Evolutionary conservation across 202 grass and related monocot genomes (phyloP), one percentile per base, ranked within the genome.

Genomic region (Schoenoplectus tabernaemontani): DNA sequence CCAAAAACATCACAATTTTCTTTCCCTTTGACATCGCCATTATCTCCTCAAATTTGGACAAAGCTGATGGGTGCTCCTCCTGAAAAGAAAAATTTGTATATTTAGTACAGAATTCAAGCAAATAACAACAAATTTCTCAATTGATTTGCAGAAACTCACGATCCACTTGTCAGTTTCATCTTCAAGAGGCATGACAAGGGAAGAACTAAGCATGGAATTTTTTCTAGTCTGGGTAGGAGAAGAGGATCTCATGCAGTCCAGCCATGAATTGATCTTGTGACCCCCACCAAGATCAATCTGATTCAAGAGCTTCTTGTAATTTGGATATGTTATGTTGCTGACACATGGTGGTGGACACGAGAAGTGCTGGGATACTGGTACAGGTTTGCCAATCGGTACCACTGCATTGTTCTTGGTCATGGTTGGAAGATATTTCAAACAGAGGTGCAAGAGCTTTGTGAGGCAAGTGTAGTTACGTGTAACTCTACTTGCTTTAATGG

Each of bases 1-100:
- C 93, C 28, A 97, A 88, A 84, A 97, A 97, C 85, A 97, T 85
- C 6, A 91, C 91, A 20, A 97, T 75, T 73, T 91, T 72, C 82
- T 86, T 97, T 33, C 89, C 89, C 11, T 85, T 80, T 16, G 91
- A 83, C 28, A 78, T 82, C 1, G 82, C 87, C 7, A 77, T 59
- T 41, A 90, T 62, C 17, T 57, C 36, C 67, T 91, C 85, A 81
- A 97, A 87, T 44, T 4, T 48, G 6, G 24, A 57, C 80, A 93
- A 86, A 76, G 93, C 93, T 20, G 93, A 93, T 44, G 93, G 93
- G 59, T 91, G 87, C 57, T 87, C 84, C 82, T 79, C 83, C 93
- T 97, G 79, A 24, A 20, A 32, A 5, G 10, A n/a, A 5, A 11
- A 36, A 26, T 54, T 11, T 17, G 7, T 10, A 3, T 16, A n/a